These are phyloP conservation scores for Auriscalpium orientale DNA, from an alignment of 768 basidiomycete species.

Conservation along the genomic window DNA sequence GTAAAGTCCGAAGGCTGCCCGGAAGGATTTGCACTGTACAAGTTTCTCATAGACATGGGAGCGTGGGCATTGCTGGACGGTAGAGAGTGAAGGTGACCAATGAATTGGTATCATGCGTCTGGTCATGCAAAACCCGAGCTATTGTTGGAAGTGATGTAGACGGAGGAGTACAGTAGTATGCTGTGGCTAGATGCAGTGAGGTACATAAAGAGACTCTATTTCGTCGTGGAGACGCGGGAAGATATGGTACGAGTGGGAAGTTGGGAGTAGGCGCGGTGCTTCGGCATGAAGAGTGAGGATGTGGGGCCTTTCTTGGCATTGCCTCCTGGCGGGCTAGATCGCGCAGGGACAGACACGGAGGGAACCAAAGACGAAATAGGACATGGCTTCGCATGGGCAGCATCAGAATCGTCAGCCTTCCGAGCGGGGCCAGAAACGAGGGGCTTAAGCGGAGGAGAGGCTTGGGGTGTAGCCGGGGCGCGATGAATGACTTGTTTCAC, in stretches of 20 bases:
- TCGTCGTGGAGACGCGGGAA: constrained; percentile 4
- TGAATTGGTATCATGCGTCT: no score
- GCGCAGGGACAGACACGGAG: background rate
- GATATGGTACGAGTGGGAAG: constrained; percentile 14
- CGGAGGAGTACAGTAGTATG: no score
- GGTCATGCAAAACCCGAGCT: no score
- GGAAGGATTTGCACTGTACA: no score
- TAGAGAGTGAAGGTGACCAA: no score
- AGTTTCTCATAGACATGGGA: no score
- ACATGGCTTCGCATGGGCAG: background rate
- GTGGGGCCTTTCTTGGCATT: constrained; percentile 56
- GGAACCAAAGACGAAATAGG: background rate
- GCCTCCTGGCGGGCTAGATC: constrained; percentile 7
- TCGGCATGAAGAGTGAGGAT: constrained; percentile 62
- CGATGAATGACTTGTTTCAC: constrained; percentile 1
- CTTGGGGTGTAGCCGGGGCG: constrained; percentile 2
- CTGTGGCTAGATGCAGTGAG: no score
- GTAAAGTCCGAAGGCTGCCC: no score
- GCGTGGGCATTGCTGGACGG: no score
- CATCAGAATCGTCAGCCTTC: no score
- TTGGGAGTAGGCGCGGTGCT: constrained; percentile 50
- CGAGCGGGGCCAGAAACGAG: background rate
- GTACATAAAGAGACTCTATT: background rate
- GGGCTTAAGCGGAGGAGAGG: background rate
- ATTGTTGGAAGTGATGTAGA: no score